Conservation (phyloP, 495 filamentous ascomycete species). For the Neurospora sp. region DNA sequence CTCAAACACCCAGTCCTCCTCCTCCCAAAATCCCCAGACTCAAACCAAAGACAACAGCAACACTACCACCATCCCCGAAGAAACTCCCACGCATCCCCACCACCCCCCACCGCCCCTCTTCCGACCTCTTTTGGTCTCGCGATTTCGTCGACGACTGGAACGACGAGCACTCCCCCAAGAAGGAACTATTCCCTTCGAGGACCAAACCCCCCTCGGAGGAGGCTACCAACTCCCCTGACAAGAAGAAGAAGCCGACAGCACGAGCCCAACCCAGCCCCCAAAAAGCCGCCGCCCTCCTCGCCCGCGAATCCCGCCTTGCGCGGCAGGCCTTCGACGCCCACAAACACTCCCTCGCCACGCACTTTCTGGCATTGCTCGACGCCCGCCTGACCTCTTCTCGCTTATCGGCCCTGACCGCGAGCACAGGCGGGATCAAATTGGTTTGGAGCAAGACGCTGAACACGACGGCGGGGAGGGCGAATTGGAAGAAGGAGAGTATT, state of each 20-base stretch:
- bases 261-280: background rate
- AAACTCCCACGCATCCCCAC: constrained; percentile 29
- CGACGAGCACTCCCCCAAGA: constrained; percentile 64
- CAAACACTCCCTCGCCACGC: constrained; percentile 56
- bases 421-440: constrained; percentile 68
- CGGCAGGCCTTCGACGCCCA: constrained; percentile 54
- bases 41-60: background rate
- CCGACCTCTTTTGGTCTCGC: constrained; percentile 74
- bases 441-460: constrained; percentile 78
- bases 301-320: constrained; percentile 23
- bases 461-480: constrained; percentile 79
- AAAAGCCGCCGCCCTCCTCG: constrained; percentile 8
- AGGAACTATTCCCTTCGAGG: constrained; percentile 30
- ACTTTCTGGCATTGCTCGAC: constrained; percentile 70
- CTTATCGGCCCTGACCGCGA: constrained; percentile 46
- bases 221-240: constrained; percentile 35
- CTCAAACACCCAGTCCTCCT: constrained; percentile 13
- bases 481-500: constrained; percentile 59
- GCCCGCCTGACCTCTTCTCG: constrained; percentile 49
- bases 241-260: constrained; percentile 26
- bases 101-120: constrained; percentile 49
- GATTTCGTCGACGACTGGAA: constrained; percentile 73
- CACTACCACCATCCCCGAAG: constrained; percentile 16
- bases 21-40: constrained; percentile 21
- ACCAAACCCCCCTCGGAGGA: constrained; percentile 9